phyloP scores from a whole-genome alignment of 306 rosid genomes.

The Castanea crenata region DNA sequence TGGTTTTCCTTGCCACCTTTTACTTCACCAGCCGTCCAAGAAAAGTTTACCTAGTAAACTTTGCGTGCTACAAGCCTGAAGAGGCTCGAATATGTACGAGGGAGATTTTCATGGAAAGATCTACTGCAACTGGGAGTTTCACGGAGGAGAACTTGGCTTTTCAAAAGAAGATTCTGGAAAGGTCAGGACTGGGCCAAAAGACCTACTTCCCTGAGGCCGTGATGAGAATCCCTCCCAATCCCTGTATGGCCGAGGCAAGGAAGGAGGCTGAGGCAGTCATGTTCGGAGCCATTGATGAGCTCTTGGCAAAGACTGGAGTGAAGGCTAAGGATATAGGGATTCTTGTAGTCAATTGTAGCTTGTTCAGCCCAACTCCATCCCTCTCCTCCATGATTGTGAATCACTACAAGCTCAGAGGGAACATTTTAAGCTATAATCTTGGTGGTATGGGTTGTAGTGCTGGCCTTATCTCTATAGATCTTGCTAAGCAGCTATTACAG shows the following conservation, averaged over 20 bases:
- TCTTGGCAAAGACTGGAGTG: constrained; percentile 68
- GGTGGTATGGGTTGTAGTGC: constrained; percentile 99
- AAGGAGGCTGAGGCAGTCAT: constrained; percentile 86
- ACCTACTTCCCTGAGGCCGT: constrained; percentile 74
- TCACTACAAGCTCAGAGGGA: constrained; percentile 77
- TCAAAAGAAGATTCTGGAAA: constrained; percentile 74
- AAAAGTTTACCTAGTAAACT: constrained; percentile 56
- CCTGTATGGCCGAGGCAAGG: constrained; percentile 82
- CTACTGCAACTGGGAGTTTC: constrained; percentile 43
- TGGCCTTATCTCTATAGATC: constrained; percentile 89
- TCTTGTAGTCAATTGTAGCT: constrained; percentile 78
- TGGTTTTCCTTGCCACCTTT: constrained; percentile 61
- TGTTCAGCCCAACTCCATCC: constrained; percentile 94
- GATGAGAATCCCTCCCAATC: constrained; percentile 65
- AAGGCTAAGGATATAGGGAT: constrained; percentile 91
- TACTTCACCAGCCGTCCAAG: constrained; percentile 82
- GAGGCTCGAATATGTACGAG: constrained; percentile 40
- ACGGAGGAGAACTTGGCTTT: constrained; percentile 58
- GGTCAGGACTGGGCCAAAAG: constrained; percentile 76
- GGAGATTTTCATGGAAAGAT: constrained; percentile 51
- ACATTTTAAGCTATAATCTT: constrained; percentile 69
- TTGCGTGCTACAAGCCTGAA: constrained; percentile 70
- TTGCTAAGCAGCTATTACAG: constrained; percentile 90
- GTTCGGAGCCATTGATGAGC: constrained; percentile 90
- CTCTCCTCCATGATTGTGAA: constrained; percentile 87